Evolutionary conservation across 208 protist genomes (phyloP), one percentile per base, ranked within the genome.

Genomic region (Crithidia brevicula): DNA sequence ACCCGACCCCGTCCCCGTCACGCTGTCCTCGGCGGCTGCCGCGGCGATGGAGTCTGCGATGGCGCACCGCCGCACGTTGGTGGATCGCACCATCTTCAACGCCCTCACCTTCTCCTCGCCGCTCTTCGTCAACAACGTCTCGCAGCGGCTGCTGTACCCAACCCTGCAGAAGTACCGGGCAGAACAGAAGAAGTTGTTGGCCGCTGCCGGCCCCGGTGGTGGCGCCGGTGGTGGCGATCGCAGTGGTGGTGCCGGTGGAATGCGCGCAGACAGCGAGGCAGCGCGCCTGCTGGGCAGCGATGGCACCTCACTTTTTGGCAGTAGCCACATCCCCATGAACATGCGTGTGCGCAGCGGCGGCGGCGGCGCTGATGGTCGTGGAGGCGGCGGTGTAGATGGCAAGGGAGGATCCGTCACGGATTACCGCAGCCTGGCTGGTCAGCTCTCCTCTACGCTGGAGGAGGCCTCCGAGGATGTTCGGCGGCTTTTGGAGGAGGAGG

Each of bases 81-180:
- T 92, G 18, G 86, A 94, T 49, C 66, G 81, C n/a, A 78, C 78
- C 33, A 43, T 82, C 15, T 92, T 95, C 67, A 83, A 69, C 70
- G 64, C 80, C 6, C 65, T 85, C 43, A 79, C 79, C 49, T 95
- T 95, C 68, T 92, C 85, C 43, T 63, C 86, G 1, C 65, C 89
- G 28, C 74, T 73, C 27, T 89, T 95, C 49, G 84, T 89, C 22
- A 95, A 95, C 66, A 91, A 82, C 75, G 67, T 95, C 10, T 70
- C 82, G 2, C 79, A 87, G 51, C 74, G 83, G 22, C 52, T 92
- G 16, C 64, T 95, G 15, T 81, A 83, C 57, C 80, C 83, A 0
- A 42, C 88, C 7, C 36, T 91, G 49, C 45, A 65, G 38, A 52
- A 58, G 11, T 54, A 86, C 46, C 69, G 67, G 13, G 49, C 65